phyloP scores from a whole-genome alignment of 2,329 filamentous ascomycete species.

The Fusarium vanettenii region DNA sequence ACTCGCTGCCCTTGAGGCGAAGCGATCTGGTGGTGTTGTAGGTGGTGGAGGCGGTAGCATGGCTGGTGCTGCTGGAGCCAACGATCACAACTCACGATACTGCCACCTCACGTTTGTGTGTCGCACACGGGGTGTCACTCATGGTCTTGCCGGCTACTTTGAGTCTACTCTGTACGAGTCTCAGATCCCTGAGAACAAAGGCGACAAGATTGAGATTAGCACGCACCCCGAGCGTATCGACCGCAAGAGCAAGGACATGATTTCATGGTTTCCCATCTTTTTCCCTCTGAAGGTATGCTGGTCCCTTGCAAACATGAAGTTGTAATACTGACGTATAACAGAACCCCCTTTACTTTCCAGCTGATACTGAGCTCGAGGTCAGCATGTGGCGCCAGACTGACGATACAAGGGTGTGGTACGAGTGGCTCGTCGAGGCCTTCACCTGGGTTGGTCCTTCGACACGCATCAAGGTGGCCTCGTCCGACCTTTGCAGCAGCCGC shows the following conservation, averaged over 20 bases:
- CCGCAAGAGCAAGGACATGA: conserved; percentile 95
- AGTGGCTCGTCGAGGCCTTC: conserved; percentile 94
- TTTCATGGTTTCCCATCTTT: conserved; percentile 99
- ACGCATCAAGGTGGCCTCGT: conserved; percentile 73
- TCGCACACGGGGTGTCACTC: conserved; percentile 82
- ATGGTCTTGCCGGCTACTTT: conserved; percentile 94
- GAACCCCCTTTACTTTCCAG: conserved; percentile 87
- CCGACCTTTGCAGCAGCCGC: conserved; percentile 75
- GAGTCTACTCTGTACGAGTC: conserved; percentile 91
- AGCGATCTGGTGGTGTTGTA: conserved; percentile 72
- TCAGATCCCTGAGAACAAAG: conserved; percentile 49
- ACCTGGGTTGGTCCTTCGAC: conserved; percentile 69
- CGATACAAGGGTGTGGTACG: conserved; percentile 97
- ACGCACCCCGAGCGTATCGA: conserved; percentile 94
- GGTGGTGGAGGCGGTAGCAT: conserved; percentile 78
- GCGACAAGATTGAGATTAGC: conserved; percentile 81
- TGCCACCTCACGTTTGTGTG: conserved; percentile 83
- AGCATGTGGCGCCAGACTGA: conserved; percentile 98
- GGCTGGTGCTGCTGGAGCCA: conserved; percentile 81
- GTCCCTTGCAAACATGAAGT: neutral
- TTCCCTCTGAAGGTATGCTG: conserved; percentile 87
- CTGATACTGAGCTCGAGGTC: conserved; percentile 85
- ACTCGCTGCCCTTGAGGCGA: conserved; percentile 64
- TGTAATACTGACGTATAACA: conserved; percentile 51
- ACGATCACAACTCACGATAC: conserved; percentile 90